Evolutionary conservation across 2,329 filamentous ascomycete genomes (phyloP), one percentile per base, ranked within the genome.

Genomic region (Xylaria sp.): DNA sequence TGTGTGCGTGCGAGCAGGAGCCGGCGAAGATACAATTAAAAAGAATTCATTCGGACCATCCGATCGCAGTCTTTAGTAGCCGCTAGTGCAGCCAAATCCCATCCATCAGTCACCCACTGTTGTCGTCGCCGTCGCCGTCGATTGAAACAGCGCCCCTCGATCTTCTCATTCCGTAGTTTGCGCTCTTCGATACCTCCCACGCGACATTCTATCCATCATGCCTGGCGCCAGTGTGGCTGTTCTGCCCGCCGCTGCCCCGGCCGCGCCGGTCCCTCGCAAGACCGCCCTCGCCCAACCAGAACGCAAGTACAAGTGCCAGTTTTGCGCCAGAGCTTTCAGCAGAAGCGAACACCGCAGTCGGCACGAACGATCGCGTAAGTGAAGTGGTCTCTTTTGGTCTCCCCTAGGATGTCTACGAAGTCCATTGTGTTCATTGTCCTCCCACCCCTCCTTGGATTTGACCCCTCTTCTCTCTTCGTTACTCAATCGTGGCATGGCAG

Each of bases 241-340:
- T 69, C 79, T 86, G 69, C 79, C 88, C 72, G 67, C 71, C 49
- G 76, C 84, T 69, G 82, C 84, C 72, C 79, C 85, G 72, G 84
- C 91, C 72, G 84, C 87, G 72, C 83, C 89, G 73, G 83, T 84
- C 69, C 83, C 88, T 71, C 86, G 90, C 76, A 96, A 95, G 78
- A 77, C 88, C 67, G 81, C 88, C 63, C 79, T 87, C 69, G 88
- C 86, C 62, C 70, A 70, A 69, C 91, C 92, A 59, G 94, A 97
- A 81, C 93, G 95, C 82, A 96, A 97, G 79, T 99, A 99, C 86
- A 97, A 97, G 77, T 99, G 94, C 80, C 92, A 96, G 81, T 97
- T 96, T 78, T 97, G 94, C 81, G 92, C 92, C 78, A 85, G 94
- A 76, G 94, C 94, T 65, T 99, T 99, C 76, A 97, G 92, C 79